These are phyloP conservation scores for Dactylellina leptospora DNA, from an alignment of 2,329 filamentous ascomycete species.

Conservation along the genomic window DNA sequence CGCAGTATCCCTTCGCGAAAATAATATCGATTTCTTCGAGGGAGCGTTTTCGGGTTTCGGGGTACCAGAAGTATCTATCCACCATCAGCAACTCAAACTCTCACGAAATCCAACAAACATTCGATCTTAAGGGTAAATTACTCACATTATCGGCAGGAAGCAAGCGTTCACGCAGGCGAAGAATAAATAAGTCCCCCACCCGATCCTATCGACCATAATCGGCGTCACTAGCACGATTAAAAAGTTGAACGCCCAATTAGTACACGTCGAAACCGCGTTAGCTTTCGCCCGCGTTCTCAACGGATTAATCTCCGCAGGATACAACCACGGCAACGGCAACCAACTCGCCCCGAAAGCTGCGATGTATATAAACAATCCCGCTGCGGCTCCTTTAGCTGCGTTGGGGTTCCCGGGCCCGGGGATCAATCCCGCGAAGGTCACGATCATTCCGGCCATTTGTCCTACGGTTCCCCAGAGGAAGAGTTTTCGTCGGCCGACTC, in stretches of 20 bases:
- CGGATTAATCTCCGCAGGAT: slow-evolving; percentile 68
- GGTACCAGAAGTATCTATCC: slow-evolving; percentile 23
- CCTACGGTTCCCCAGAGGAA: slow-evolving; percentile 76
- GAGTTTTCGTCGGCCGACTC: slow-evolving; percentile 72
- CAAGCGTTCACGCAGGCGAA: slow-evolving; percentile 60
- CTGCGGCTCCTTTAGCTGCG: slow-evolving; percentile 63
- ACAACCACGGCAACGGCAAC: slow-evolving; percentile 72
- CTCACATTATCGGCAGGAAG: slow-evolving; percentile 61
- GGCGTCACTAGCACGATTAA: slow-evolving; percentile 57
- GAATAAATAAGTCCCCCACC: slow-evolving; percentile 60
- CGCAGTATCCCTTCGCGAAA: slow-evolving; percentile 65
- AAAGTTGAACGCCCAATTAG: slow-evolving; percentile 60
- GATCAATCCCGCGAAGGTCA: slow-evolving; percentile 65
- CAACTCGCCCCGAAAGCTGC: slow-evolving; percentile 74
- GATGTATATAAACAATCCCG: slow-evolving; percentile 75
- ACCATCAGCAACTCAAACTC: neutral
- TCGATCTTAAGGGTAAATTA: slow-evolving; percentile 51
- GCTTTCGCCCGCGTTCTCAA: slow-evolving; percentile 67
- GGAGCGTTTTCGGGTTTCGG: slow-evolving; percentile 57
- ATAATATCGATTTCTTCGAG: slow-evolving; percentile 60
- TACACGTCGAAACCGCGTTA: slow-evolving; percentile 71
- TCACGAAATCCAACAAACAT: neutral
- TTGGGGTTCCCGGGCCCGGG: slow-evolving; percentile 57
- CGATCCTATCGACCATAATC: slow-evolving; percentile 57
- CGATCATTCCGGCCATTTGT: slow-evolving; percentile 72